Base-by-base conservation (phyloP, 2,329 filamentous ascomycete species). In the Rugonectria rugulosa region DNA sequence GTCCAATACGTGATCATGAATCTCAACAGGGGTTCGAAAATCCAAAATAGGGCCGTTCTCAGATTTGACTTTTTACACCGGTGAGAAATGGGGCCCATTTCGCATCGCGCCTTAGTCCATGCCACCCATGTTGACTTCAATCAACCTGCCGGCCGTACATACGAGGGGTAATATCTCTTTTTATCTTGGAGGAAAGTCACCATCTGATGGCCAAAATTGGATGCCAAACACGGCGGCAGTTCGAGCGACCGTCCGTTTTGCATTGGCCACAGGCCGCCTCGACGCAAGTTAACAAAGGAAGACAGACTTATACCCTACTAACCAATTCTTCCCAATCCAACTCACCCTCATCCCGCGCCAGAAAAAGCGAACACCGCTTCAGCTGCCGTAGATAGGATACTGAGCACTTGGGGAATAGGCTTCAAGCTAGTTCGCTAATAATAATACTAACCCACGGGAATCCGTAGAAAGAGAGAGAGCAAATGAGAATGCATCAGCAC, bases 351-450 rank as follows among this genome's bases (percentile, higher is more conserved):
- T 12, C 26, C 26, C 26, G 26, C 26, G 12, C 12, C 26, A 7
- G 12, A 29, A 12, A 29, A 29, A 29, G 26, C 26, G 26, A n/a
- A n/a, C n/a, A n/a, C n/a, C n/a, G n/a, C n/a, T n/a, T n/a, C n/a
- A n/a, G n/a, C n/a, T n/a, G n/a, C n/a, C n/a, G n/a, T n/a, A n/a
- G 26, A 12, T 42, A 41, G 17, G 26, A 51, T 37, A 32, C 37
- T 42, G 29, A 43, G 42, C 36, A 32, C 47, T 42, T 50, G 27
- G 31, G 42, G 47, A 50, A 50, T 17, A 50, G 47, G 21, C 34
- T 50, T 52, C 48, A 44, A 44, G 48, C 27, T 52, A 43, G 38
- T 44, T 37, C 38, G 48, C 48, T 52, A 21, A 26, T 26, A 50
- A 50, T 17, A 12, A 14, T 38, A 29, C 23, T 38, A 40, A 40